phyloP scores from a whole-genome alignment of 441 rosid genomes.

The Erysimum pusillum region DNA sequence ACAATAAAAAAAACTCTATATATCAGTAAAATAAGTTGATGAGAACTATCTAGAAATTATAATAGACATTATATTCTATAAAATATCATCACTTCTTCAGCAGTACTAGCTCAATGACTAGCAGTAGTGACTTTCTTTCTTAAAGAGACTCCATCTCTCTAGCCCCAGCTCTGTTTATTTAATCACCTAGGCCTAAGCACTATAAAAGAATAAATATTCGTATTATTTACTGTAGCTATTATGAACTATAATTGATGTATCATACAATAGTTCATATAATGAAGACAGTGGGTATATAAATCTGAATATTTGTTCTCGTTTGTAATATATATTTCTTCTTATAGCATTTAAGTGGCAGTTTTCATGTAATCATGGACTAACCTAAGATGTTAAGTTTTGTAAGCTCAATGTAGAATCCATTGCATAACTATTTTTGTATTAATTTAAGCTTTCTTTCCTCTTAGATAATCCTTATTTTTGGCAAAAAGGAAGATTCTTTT shows the following conservation, averaged over 20 bases:
- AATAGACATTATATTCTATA: background rate
- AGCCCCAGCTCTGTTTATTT: constrained; percentile 30
- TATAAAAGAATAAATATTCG: background rate
- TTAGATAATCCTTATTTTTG: background rate
- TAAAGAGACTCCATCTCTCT: constrained; percentile 31
- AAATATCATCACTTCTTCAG: constrained; percentile 22
- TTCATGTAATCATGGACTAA: constrained; percentile 5
- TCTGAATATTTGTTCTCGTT: background rate
- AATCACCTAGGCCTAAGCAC: constrained; percentile 29
- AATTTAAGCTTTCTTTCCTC: background rate
- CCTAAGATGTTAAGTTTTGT: background rate
- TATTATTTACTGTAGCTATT: background rate
- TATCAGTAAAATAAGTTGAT: background rate
- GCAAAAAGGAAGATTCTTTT: background rate
- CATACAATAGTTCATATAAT: constrained; percentile 2
- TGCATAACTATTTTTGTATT: constrained; percentile 15
- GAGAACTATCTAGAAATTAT: background rate
- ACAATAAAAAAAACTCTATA: background rate
- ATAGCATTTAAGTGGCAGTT: constrained; percentile 3
- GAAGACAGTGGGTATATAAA: constrained; percentile 17
- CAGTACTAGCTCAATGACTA: constrained; percentile 34
- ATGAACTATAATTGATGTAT: constrained; percentile 11
- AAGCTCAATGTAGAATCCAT: background rate
- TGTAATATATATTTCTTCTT: background rate
- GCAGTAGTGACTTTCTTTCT: constrained; percentile 13